Conservation (phyloP, 306 rosid genomes). For the Citrullus mucosospermus region DNA sequence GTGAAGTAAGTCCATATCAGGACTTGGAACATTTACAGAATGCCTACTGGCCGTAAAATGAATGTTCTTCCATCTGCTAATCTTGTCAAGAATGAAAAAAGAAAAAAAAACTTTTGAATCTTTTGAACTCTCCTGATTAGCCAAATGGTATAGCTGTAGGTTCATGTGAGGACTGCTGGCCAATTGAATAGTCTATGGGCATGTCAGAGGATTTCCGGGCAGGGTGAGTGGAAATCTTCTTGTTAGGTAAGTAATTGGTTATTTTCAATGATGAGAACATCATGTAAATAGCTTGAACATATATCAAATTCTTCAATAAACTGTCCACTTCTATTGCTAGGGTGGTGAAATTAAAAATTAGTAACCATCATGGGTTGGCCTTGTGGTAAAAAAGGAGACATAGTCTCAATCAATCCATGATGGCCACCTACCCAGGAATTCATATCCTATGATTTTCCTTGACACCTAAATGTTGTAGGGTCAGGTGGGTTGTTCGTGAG, state of each 20-base stretch:
- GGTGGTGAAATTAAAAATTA: no score
- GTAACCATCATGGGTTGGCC: no score
- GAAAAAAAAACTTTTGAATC: neutral
- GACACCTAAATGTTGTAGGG: no score
- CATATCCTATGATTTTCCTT: no score
- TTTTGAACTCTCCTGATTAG: neutral
- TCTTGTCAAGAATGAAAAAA: neutral
- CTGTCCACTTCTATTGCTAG: no score
- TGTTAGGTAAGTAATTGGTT: neutral
- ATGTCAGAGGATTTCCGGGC: neutral
- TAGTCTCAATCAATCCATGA: no score
- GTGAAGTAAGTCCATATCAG: neutral
- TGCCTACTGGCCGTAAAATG: neutral
- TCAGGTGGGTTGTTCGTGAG: no score
- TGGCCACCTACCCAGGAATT: no score
- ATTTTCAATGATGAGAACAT: no score
- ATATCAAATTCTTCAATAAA: no score
- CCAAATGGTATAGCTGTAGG: neutral
- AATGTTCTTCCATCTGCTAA: neutral
- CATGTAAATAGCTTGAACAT: no score
- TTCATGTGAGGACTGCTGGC: neutral
- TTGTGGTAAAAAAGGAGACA: no score
- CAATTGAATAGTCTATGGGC: neutral
- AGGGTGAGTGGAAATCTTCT: neutral
- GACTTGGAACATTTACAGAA: neutral